Base-by-base conservation (phyloP, 805 yeast genomes). In the Schwanniomyces occidentalis region DNA sequence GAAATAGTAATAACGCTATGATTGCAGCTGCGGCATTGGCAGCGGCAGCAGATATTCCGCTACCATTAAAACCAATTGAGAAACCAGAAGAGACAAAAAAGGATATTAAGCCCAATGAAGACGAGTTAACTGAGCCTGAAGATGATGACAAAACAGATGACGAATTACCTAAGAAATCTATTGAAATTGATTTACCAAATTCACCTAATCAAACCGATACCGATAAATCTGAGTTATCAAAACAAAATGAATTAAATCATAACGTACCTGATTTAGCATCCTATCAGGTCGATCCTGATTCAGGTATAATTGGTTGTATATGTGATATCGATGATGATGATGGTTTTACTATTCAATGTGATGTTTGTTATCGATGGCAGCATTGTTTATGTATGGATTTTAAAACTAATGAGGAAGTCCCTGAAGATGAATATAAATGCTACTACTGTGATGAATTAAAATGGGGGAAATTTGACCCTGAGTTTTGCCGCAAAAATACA, bases 321-420 rank as follows among this genome's bases (percentile, higher is more conserved):
- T 91, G 98, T 69, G 88, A 80, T 1, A 80, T 71, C 47, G 85
- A 80, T 38, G 95, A 87, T 41, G 96, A 88, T 61, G 93, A 91
- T 48, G 97, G 97, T 0, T 83, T 87, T 52, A 90, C 95, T 16
- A 85, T 93, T 42, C 98, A 93, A 62, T 93, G 99, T 64, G 96
- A 89, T 56, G 73, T 78, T 21, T 90, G 98, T 58, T 82, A 76
- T 58, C 77, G 95, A 42, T 90, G 97, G 97, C 96, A 90, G 56
- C 98, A 90, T 63, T 89, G 93, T 17, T 70, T 77, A n/a, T 90
- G 98, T 60, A 86, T 88, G 76, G 84, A 83, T 6, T 86, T 85
- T 38, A 69, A 69, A 28, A 76, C 81, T 28, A 78, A 76, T 38
- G 83, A 77, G 24, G 81, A 84, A 32, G 95, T 81, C 0, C 96